Conservation (phyloP, 352 stramenopile species). For the Pythium aristosporum region DNA sequence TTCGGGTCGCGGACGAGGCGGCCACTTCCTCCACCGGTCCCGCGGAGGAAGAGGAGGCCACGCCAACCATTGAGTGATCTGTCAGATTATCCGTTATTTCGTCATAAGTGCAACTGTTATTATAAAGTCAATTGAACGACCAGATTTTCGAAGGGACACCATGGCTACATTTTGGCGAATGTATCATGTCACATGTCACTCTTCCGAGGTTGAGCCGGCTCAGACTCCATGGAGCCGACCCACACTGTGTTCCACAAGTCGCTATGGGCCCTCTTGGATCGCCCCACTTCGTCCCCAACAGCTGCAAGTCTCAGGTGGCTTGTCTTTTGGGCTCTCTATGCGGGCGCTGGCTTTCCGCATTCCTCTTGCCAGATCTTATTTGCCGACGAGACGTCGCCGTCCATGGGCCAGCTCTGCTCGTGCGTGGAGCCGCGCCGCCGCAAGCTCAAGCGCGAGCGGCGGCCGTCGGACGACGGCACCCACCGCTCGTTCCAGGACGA, state of each 20-base stretch:
- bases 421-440: conserved; percentile 55
- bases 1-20: conserved; percentile 8
- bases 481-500: conserved; percentile 6
- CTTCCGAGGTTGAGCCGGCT: background rate
- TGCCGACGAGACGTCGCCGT: background rate
- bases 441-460: conserved; percentile 47
- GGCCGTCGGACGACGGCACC: conserved; percentile 46
- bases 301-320: conserved; percentile 10
- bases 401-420: conserved; percentile 77
- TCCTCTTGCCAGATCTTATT: background rate
- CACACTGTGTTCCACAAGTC: conserved; percentile 16
- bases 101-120: background rate
- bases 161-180: conserved; percentile 7
- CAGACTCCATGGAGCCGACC: conserved; percentile 15
- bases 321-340: background rate
- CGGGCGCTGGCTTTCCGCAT: background rate
- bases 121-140: background rate
- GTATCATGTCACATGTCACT: conserved; percentile 15
- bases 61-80: conserved; percentile 6
- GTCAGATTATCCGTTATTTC: background rate
- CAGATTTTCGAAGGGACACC: background rate
- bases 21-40: conserved; percentile 20
- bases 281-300: conserved; percentile 12
- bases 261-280: conserved; percentile 14
- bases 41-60: conserved; percentile 6